A percentile compares a stretch with the other conserved stretches of the same genome.
These are phyloP conservation scores for Tolypocladium pustulatum DNA, from an alignment of 2,329 filamentous ascomycete species.

Conservation along the genomic window DNA sequence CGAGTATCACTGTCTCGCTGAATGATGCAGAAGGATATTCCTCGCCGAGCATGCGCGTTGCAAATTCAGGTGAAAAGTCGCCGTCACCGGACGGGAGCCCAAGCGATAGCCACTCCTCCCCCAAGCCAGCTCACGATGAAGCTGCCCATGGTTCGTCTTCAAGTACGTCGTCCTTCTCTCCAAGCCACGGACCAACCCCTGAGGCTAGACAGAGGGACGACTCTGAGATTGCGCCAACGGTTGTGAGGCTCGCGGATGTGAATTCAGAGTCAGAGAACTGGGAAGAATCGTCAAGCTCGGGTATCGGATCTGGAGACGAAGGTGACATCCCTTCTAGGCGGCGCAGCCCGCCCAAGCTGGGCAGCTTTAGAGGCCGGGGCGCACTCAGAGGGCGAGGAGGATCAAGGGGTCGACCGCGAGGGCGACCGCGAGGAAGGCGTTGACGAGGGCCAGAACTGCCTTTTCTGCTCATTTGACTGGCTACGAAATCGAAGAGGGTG, in stretches of 20 bases:
- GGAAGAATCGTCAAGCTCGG: background rate
- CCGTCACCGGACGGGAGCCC: background rate
- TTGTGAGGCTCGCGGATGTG: conserved; percentile 7
- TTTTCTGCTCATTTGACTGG: background rate
- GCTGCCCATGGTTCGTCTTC: background rate
- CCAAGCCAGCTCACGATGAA: background rate
- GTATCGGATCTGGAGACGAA: conserved; percentile 6
- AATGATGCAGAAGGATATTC: background rate
- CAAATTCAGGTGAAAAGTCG: background rate
- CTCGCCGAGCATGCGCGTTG: background rate
- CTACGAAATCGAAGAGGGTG: background rate
- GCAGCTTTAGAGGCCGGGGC: conserved; percentile 3
- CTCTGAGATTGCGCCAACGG: conserved; percentile 1
- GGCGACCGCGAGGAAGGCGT: background rate
- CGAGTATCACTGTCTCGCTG: background rate
- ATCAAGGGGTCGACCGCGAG: background rate
- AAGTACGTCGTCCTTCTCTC: background rate
- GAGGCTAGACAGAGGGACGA: background rate
- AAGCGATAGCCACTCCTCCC: background rate
- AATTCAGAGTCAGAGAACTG: background rate
- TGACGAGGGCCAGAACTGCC: background rate
- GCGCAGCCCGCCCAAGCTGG: background rate
- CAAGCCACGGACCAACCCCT: background rate
- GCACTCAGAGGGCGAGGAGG: conserved; percentile 9
- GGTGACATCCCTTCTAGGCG: conserved; percentile 11